These are phyloP conservation scores for Obba rivulosa DNA, from an alignment of 768 basidiomycete genomes.

Conservation along the genomic window DNA sequence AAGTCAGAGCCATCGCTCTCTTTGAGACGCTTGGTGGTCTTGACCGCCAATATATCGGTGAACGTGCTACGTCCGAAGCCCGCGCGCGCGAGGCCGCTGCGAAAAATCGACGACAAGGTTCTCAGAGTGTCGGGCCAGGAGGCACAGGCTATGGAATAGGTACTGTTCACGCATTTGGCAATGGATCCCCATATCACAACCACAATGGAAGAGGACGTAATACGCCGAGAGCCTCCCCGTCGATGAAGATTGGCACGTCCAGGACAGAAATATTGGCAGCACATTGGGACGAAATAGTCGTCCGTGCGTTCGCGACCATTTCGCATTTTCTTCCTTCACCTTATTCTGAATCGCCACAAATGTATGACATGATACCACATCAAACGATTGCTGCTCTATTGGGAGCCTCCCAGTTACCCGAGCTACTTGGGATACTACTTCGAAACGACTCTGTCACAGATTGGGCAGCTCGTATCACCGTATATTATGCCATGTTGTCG, in stretches of 20 bases:
- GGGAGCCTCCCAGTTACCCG: constrained; percentile 41
- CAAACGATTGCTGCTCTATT: constrained; percentile 36
- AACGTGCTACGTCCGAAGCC: constrained; percentile 33
- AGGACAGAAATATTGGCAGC: constrained; percentile 15
- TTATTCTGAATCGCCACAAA: constrained; percentile 35
- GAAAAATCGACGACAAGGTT: constrained; percentile 12
- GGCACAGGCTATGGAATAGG: constrained; percentile 45
- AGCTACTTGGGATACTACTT: constrained; percentile 39
- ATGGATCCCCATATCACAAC: neutral
- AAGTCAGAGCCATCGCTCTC: constrained; percentile 43
- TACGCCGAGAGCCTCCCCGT: too few relatives aligned
- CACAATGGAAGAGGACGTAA: too few relatives aligned
- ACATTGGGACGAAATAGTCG: constrained; percentile 37
- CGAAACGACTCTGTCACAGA: constrained; percentile 53
- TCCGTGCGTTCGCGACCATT: constrained; percentile 34
- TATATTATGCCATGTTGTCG: constrained; percentile 44
- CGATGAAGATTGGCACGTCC: neutral
- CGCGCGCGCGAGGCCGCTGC: constrained; percentile 30
- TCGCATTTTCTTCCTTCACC: constrained; percentile 40
- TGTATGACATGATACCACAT: constrained; percentile 48
- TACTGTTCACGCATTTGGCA: neutral
- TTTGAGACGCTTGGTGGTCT: constrained; percentile 46
- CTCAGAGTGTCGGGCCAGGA: constrained; percentile 40
- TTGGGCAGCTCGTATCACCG: constrained; percentile 42
- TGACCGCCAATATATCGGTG: constrained; percentile 40